A percentile compares a stretch with the other conserved stretches of the same genome.
Conservation (phyloP, 2,329 filamentous ascomycete species). For the Catunica adiposa region DNA sequence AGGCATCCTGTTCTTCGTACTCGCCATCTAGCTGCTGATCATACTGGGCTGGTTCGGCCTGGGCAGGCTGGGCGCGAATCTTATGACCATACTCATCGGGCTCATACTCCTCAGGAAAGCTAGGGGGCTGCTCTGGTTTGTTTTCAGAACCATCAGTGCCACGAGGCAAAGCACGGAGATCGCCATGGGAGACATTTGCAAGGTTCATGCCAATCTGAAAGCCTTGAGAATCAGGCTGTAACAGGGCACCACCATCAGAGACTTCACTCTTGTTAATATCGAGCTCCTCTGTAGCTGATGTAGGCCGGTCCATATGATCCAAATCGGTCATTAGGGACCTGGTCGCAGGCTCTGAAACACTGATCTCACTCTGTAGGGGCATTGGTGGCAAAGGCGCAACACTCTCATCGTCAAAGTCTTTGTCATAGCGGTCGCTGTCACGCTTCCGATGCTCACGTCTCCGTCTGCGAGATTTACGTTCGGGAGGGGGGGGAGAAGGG, state of each 20-base stretch:
- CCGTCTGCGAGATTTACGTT: constrained; percentile 25
- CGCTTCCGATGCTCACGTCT: constrained; percentile 33
- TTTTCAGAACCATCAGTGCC: constrained; percentile 19
- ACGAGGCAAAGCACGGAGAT: constrained; percentile 37
- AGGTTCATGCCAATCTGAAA: constrained; percentile 46
- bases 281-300: constrained; percentile 45
- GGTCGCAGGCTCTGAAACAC: constrained; percentile 67
- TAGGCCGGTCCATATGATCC: constrained; percentile 56
- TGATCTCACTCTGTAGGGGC: constrained; percentile 75
- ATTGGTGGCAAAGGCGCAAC: constrained; percentile 51
- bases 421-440: constrained; percentile 28
- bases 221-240: not conserved
- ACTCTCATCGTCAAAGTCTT: constrained; percentile 39
- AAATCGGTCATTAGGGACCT: constrained; percentile 74
- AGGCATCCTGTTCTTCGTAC: constrained; percentile 7
- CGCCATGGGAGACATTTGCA: constrained; percentile 43
- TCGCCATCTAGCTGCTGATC: constrained; percentile 21
- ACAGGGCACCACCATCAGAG: constrained; percentile 34
- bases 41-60: constrained; percentile 21
- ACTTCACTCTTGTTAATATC: constrained; percentile 41
- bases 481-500: constrained; percentile 18
- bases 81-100: constrained; percentile 30
- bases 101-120: constrained; percentile 32
- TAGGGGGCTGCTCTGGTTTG: constrained; percentile 11
- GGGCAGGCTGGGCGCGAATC: constrained; percentile 19